These are phyloP conservation scores for Ophiostoma perfectum DNA, from an alignment of 2,329 filamentous ascomycete genomes.

Conservation along the genomic window DNA sequence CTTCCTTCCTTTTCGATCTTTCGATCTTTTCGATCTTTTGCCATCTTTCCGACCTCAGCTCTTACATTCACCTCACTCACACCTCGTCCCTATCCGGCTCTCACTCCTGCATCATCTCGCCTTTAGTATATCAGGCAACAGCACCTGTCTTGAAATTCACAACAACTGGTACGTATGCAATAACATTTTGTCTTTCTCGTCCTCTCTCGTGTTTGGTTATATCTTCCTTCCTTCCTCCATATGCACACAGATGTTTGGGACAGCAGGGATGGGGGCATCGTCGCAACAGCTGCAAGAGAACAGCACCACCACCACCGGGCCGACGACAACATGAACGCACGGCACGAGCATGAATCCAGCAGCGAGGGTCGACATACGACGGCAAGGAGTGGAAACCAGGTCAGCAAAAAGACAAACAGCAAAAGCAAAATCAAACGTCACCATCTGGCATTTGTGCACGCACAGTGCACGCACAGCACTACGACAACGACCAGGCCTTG, in stretches of 20 bases:
- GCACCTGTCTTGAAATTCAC: neutral
- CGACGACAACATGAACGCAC: neutral
- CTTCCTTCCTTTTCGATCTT: neutral
- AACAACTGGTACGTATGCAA: neutral
- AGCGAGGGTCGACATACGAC: neutral
- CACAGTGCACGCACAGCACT: neutral
- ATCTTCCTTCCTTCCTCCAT: neutral
- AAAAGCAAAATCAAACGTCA: neutral
- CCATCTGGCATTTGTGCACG: neutral
- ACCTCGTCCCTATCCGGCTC: neutral
- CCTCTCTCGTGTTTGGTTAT: neutral
- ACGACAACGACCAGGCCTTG: neutral
- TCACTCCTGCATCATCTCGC: neutral
- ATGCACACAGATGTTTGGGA: neutral
- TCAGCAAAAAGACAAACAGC: neutral
- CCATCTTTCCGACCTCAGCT: neutral
- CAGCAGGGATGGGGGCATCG: neutral
- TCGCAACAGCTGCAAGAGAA: neutral
- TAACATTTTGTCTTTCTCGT: neutral
- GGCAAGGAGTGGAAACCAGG: neutral
- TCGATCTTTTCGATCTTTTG: constrained; percentile 1
- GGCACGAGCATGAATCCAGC: neutral
- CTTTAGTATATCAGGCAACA: neutral
- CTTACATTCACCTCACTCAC: neutral
- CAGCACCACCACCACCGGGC: neutral